Evolutionary conservation across 257 asterid genomes (phyloP).

Genomic region (Solanum rostratum): DNA sequence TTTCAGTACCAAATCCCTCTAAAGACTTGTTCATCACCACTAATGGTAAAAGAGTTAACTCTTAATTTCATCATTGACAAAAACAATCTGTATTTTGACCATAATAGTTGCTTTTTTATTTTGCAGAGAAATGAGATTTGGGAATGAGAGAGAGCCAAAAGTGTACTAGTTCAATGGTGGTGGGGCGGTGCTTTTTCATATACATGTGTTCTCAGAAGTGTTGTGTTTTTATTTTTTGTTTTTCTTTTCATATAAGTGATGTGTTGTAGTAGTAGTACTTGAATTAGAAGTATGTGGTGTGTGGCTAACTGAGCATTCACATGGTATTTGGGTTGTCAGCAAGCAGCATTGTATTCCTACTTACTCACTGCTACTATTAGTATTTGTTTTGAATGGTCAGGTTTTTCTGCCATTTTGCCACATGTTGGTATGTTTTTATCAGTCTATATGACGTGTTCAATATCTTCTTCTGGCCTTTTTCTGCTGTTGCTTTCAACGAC

Average conservation of each 20-base stretch:
- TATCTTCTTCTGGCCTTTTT: neutral
- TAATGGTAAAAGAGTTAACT: constrained; percentile 26
- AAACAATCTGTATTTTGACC: neutral
- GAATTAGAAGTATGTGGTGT: constrained; percentile 3
- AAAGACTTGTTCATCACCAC: constrained; percentile 74
- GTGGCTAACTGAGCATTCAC: neutral
- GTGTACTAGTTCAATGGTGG: constrained; percentile 18
- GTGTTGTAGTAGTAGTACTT: neutral
- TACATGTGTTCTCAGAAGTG: constrained; percentile 3
- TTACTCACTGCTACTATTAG: neutral
- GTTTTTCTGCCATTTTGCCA: constrained; percentile 9
- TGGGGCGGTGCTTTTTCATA: constrained; percentile 22
- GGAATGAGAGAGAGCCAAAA: constrained; percentile 26
- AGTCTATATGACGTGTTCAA: neutral
- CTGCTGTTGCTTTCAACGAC: constrained; percentile 6
- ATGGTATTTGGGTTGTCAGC: constrained; percentile 3
- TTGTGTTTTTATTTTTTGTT: neutral
- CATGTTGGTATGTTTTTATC: constrained; percentile 13
- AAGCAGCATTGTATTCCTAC: neutral
- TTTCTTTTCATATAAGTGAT: neutral
- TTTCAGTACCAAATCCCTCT: constrained; percentile 45
- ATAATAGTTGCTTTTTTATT: neutral
- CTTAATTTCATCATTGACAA: neutral
- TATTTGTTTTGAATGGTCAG: neutral
- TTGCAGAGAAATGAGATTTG: constrained; percentile 37